Evolutionary conservation across 106 monocot genomes (phyloP).

Genomic region (Agapanthus africanus): DNA sequence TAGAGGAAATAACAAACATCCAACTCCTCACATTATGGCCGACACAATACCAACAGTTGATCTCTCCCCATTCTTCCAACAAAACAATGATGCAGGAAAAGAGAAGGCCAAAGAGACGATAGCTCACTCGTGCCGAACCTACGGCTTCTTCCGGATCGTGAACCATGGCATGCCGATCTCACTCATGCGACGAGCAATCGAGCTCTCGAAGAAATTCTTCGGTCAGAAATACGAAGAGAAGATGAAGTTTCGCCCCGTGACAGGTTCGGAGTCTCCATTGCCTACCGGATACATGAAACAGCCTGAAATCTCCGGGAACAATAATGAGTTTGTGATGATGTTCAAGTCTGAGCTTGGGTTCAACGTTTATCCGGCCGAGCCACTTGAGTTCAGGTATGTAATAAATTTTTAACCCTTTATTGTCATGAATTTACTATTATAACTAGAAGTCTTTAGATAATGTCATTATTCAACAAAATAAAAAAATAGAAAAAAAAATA

Average conservation of each 20-base stretch:
- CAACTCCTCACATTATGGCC: too few species aligned
- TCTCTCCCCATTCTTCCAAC: conserved; percentile 2
- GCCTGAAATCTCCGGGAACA: conserved; percentile 3
- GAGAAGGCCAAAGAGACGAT: conserved; percentile 17
- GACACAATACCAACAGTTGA: neutral
- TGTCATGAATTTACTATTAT: too few species aligned
- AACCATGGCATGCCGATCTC: conserved; percentile 27
- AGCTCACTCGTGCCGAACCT: conserved; percentile 17
- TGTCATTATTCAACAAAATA: too few species aligned
- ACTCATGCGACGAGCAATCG: conserved; percentile 18
- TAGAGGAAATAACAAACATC: too few species aligned
- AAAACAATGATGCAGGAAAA: neutral
- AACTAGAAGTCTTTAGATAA: too few species aligned
- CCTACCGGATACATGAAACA: neutral
- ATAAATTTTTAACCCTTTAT: too few species aligned
- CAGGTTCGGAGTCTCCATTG: neutral
- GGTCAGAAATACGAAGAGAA: neutral
- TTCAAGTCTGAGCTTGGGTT: conserved; percentile 13
- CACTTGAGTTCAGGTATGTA: neutral
- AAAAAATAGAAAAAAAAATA: too few species aligned
- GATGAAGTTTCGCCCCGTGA: neutral
- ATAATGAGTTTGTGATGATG: conserved; percentile 4
- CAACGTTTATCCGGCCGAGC: conserved; percentile 3
- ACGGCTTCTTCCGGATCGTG: conserved; percentile 30
- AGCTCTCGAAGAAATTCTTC: conserved; percentile 4